phyloP scores from a whole-genome alignment of 371 early-diverging fungal species.

The Batrachochytrium dendrobatidis region DNA sequence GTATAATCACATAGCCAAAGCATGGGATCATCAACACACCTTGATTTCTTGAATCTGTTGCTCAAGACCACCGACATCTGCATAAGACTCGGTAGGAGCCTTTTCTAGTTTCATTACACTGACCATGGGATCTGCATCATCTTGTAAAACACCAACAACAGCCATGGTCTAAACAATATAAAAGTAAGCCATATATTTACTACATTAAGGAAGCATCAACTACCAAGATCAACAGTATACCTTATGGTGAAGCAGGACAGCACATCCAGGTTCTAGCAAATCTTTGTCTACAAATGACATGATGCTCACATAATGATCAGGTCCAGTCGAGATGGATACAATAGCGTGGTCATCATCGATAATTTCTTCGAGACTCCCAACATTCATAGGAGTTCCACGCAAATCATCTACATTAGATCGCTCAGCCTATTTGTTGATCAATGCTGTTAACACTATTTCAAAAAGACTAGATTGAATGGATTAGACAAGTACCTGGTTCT shows the following conservation, averaged over 20 bases:
- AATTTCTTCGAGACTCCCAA: constrained; percentile 99
- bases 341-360: constrained; percentile 99
- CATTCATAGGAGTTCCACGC: constrained; percentile 98
- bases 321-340: constrained; percentile 91
- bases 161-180: constrained; percentile 55
- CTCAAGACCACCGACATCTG: constrained; percentile 99
- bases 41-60: constrained; percentile 99
- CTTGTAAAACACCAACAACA: constrained; percentile 96
- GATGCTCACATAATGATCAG: constrained; percentile 98
- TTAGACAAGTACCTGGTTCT: constrained; percentile 50
- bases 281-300: constrained; percentile 99
- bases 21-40: constrained; percentile 30
- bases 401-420: constrained; percentile 95
- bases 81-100: constrained; percentile 99
- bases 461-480: background rate
- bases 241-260: constrained; percentile 97
- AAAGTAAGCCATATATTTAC: background rate
- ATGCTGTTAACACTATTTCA: background rate
- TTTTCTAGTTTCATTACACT: constrained; percentile 99
- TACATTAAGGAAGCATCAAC: background rate
- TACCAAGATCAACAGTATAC: constrained; percentile 30
- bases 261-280: constrained; percentile 96
- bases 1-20: background rate
- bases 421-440: constrained; percentile 55
- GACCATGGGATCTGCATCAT: constrained; percentile 99